phyloP scores from a whole-genome alignment of 176 grass and related monocot genomes.

The Zizania latifolia region DNA sequence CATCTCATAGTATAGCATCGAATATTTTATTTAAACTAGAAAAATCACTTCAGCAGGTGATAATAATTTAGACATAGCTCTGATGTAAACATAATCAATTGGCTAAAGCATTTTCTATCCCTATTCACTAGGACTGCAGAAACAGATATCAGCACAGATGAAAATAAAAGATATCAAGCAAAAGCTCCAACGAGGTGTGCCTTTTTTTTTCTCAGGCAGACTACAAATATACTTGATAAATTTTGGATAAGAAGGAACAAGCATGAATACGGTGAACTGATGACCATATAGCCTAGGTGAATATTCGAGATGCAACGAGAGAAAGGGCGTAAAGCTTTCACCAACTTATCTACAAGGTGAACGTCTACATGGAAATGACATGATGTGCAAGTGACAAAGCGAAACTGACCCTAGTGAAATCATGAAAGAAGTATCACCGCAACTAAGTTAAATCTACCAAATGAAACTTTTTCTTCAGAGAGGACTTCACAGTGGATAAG shows the following conservation, averaged over 20 bases:
- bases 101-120: not conserved
- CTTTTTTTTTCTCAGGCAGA: not conserved
- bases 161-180: not conserved
- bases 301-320: constrained; percentile 41
- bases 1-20: not conserved
- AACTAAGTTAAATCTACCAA: not conserved
- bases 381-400: constrained; percentile 10
- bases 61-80: not conserved
- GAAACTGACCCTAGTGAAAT: not conserved
- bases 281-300: constrained; percentile 17
- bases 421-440: not conserved
- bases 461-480: not conserved
- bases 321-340: constrained; percentile 31
- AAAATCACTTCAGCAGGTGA: not conserved
- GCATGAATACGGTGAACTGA: not conserved
- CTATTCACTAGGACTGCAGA: constrained; percentile 1
- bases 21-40: not conserved
- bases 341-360: constrained; percentile 7
- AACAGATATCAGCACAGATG: not conserved
- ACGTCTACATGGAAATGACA: not conserved
- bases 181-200: not conserved
- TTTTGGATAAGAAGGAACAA: constrained; percentile 51
- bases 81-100: not conserved
- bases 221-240: constrained; percentile 1
- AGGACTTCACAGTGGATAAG: not conserved